Base-by-base conservation (phyloP, 2,329 filamentous ascomycete species). In the Monilinia polystroma region DNA sequence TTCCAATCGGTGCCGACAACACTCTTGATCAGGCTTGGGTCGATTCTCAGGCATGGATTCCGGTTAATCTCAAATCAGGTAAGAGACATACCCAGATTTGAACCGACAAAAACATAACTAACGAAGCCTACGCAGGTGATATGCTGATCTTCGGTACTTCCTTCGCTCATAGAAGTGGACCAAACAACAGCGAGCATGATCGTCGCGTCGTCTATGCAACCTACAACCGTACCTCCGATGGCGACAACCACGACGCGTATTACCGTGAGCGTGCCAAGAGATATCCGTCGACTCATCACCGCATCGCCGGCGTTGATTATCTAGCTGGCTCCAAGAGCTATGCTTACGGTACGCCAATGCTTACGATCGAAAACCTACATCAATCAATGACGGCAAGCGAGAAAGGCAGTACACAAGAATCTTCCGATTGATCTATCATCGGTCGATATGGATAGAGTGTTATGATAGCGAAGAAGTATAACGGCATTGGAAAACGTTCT, bases 201-300 rank as follows among this genome's bases (percentile, higher is more conserved):
- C 75, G 79, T 1, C 75, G 75, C 53, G 79, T 78, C 10, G 74
- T 81, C 32, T 81, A 81, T 68, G 78, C 79, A 3, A 81, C 79
- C 0, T 81, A 80, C 69, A 79, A 80, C 66, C 76, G 74, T 58
- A 73, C 73, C 7, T 68, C 69, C 0, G 79, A 81, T 63, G 79
- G 80, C 1, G 76, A 80, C 68, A 70, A 81, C n/a, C 78, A 79
- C 68, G 76, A 78, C 67, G 72, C 75, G 59, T 81, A 81, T 70
- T 81, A 80, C 70, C 70, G 69, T 12, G 78, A 80, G 70, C 73
- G 80, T 18, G 71, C 75, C 43, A 77, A 77, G 67, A 73, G 79
- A 20, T 81, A 78, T 72, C 79, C 79, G 11, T 75, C 79, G 1
- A 79, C 78, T 14, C 79, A 81, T 65, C 74, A 78, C 70, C 72